Percentiles rank a stretch among this genome's conserved stretches.
These are phyloP conservation scores for Gryganskiella cystojenkinii DNA, from an alignment of 192 early-diverging fungal genomes.

Conservation along the genomic window DNA sequence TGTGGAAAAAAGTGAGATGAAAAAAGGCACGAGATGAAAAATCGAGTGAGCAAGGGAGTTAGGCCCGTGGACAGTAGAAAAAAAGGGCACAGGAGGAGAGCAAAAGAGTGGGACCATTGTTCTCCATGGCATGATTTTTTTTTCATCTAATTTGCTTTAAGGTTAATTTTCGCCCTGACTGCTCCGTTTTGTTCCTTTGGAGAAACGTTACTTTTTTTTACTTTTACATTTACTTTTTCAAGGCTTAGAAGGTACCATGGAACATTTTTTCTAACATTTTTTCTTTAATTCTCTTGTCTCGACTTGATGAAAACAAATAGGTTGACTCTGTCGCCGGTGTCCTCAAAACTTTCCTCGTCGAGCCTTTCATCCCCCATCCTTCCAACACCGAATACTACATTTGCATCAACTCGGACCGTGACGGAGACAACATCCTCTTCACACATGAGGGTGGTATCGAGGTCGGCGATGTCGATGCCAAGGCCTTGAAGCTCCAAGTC, in stretches of 20 bases:
- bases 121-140: background rate
- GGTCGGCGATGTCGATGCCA: slow-evolving; percentile 97
- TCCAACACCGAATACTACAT: slow-evolving; percentile 94
- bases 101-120: background rate
- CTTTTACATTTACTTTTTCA: background rate
- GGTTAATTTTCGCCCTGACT: slow-evolving; percentile 9
- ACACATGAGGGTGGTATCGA: slow-evolving; percentile 99
- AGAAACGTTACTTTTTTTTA: too few species aligned
- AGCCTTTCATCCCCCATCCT: slow-evolving; percentile 92
- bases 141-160: slow-evolving; percentile 7
- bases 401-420: slow-evolving; percentile 93
- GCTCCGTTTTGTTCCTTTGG: too few species aligned
- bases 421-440: slow-evolving; percentile 95
- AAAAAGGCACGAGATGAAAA: background rate
- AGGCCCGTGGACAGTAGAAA: background rate
- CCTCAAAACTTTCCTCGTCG: slow-evolving; percentile 94
- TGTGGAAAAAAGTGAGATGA: background rate
- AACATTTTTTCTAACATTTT: slow-evolving; percentile 2
- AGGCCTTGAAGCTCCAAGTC: slow-evolving; percentile 87
- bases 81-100: background rate
- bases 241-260: background rate
- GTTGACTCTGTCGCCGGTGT: slow-evolving; percentile 84
- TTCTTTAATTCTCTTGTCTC: slow-evolving; percentile 1
- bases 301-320: slow-evolving; percentile 42
- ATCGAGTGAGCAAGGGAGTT: too few species aligned